Evolutionary conservation across 768 basidiomycete species (phyloP), one percentile per base, ranked within the genome.

Genomic region (Boletus pseudo-olivaceus): DNA sequence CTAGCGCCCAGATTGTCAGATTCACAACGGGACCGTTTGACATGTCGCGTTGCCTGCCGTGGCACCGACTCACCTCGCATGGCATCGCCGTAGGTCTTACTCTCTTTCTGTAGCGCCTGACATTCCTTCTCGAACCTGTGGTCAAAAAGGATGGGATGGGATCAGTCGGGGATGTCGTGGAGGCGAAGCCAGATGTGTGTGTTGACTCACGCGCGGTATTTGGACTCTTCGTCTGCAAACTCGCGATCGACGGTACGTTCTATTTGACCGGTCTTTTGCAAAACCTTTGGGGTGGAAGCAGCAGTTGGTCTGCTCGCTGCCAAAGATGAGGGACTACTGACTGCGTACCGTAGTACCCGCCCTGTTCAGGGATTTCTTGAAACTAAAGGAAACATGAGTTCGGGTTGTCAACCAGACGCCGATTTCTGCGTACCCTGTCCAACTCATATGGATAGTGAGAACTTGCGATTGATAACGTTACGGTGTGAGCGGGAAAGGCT

Each of bases 231-330:
- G 54, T 94, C 88, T 14, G 87, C 79, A 65, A 97, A 98, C 66
- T 98, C 94, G 47, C 90, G 77, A 72, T 98, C 96, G 26, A 97
- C 83, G 0, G 96, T 98, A 29, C 94, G 81, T 69, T 98, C 96
- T 55, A 98, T 93, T 73, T 98, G 95, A 52, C 96, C 96, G 1
- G 95, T 96, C 83, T 98, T 98, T 79, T 98, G 95, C 70, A 96
- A 81, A 63, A 98, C 81, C 90, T 93, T 67, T 40, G 47, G 30
- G 27, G 30, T 51, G 39, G 59, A 37, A 51, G 20, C 17, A 51
- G 20, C 17, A 5, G 17, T 45, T 47, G 48, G 58, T 58, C 51
- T 50, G 51, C 23, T 17, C 30, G 32, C 12, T 47, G 33, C 39
- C 39, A 38, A 54, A 45, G 29, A 29, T 23, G 49, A 45, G 39